A percentile compares a stretch with the other conserved stretches of the same genome.
phyloP scores from a whole-genome alignment of 805 yeast genomes.

The Naumovozyma dairenensis region DNA sequence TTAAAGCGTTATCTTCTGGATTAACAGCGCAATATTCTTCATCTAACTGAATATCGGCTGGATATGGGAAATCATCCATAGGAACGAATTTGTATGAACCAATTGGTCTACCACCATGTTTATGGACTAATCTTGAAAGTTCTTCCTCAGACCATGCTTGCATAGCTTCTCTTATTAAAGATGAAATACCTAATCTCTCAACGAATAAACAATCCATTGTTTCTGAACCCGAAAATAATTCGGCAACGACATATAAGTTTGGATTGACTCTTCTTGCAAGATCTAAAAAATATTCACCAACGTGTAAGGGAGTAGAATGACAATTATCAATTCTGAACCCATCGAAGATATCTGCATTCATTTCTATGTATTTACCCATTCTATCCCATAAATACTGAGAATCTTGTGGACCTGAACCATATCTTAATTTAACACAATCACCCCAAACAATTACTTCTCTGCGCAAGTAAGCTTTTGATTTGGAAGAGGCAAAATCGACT shows the following conservation, averaged over 20 bases:
- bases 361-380: slow-evolving; percentile 67
- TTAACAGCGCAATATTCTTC: slow-evolving; percentile 16
- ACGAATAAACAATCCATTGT: slow-evolving; percentile 83
- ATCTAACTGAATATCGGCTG: slow-evolving; percentile 39
- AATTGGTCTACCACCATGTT: slow-evolving; percentile 91
- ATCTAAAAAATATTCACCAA: slow-evolving; percentile 81
- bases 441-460: slow-evolving; percentile 97
- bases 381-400: slow-evolving; percentile 85
- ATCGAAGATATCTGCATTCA: slow-evolving; percentile 64
- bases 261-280: slow-evolving; percentile 80
- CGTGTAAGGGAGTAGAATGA: slow-evolving; percentile 93
- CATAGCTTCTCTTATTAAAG: slow-evolving; percentile 93
- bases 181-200: slow-evolving; percentile 79
- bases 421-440: slow-evolving; percentile 88
- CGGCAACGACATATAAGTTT: slow-evolving; percentile 86
- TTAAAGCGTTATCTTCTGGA: slow-evolving; percentile 11
- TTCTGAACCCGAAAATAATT: slow-evolving; percentile 86
- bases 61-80: slow-evolving; percentile 61
- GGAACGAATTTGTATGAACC: slow-evolving; percentile 83
- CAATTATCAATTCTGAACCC: slow-evolving; percentile 94
- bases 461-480: slow-evolving; percentile 72
- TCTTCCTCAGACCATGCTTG: slow-evolving; percentile 88
- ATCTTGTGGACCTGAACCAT: slow-evolving; percentile 67
- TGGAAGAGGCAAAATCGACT: slow-evolving; percentile 79
- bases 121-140: slow-evolving; percentile 74